Percentiles rank a stretch among this genome's conserved stretches.
phyloP scores from a whole-genome alignment of 75 land plant genomes.

The Selaginella moellendorffii region DNA sequence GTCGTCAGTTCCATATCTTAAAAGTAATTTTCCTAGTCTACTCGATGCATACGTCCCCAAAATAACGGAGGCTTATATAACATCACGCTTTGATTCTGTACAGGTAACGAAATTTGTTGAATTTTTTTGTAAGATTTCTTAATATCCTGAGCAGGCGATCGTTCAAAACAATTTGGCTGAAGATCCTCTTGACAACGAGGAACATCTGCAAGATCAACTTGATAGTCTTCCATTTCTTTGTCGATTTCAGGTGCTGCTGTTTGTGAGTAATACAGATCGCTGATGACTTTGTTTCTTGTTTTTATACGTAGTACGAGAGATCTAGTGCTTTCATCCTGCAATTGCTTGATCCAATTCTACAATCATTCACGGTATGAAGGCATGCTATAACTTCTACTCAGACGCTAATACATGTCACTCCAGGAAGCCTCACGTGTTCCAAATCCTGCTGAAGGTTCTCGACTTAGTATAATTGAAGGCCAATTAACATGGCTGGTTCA shows the following conservation, averaged over 20 bases:
- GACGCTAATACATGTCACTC: background rate
- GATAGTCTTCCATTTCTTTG: slow-evolving; percentile 81
- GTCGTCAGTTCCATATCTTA: slow-evolving; percentile 81
- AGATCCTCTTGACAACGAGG: slow-evolving; percentile 86
- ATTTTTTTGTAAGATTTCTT: background rate
- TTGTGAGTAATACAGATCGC: background rate
- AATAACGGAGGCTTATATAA: slow-evolving; percentile 78
- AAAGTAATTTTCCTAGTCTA: slow-evolving; percentile 68
- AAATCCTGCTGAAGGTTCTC: slow-evolving; percentile 25
- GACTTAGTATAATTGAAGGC: slow-evolving; percentile 65
- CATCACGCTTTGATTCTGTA: slow-evolving; percentile 75
- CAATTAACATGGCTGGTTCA: slow-evolving; percentile 91
- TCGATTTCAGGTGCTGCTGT: slow-evolving; percentile 74
- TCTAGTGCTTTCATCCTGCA: slow-evolving; percentile 62
- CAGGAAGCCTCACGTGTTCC: slow-evolving; percentile 51
- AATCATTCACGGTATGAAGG: slow-evolving; percentile 52
- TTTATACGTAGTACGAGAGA: slow-evolving; percentile 54
- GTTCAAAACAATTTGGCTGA: slow-evolving; percentile 61
- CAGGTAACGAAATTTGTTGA: slow-evolving; percentile 34
- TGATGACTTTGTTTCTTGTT: slow-evolving; percentile 3
- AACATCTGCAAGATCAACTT: slow-evolving; percentile 86
- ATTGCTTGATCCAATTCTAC: slow-evolving; percentile 77
- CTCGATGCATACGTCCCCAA: slow-evolving; percentile 84
- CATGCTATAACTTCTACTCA: no score
- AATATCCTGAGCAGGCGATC: slow-evolving; percentile 36